These are phyloP conservation scores for Myxozyma geophila DNA, from an alignment of 805 yeast species.

Conservation along the genomic window DNA sequence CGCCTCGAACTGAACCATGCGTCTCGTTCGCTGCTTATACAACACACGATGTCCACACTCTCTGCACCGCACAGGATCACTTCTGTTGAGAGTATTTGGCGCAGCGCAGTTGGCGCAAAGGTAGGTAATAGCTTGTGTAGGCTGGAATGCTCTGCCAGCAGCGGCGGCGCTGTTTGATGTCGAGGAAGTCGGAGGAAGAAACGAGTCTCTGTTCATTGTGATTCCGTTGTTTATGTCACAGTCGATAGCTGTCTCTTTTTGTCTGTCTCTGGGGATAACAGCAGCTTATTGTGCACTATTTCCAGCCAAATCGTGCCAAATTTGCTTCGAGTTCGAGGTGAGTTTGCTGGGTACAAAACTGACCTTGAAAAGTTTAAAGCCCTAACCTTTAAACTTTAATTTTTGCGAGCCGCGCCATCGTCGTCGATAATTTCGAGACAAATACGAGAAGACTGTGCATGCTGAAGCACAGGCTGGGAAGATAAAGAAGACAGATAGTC, in stretches of 20 bases:
- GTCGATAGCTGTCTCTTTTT: background rate
- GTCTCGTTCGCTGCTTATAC: slow-evolving; percentile 94
- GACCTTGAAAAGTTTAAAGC: slow-evolving; percentile 4
- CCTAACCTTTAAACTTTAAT: slow-evolving; percentile 2
- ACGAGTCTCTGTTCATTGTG: slow-evolving; percentile 71
- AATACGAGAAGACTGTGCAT: no score
- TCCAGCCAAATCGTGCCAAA: no score
- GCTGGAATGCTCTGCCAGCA: slow-evolving; percentile 69
- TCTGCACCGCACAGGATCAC: slow-evolving; percentile 97
- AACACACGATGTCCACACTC: slow-evolving; percentile 98
- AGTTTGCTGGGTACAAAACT: no score
- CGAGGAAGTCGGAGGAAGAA: slow-evolving; percentile 67
- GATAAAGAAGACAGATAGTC: background rate
- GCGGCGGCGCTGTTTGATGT: slow-evolving; percentile 80
- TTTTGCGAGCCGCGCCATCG: slow-evolving; percentile 3
- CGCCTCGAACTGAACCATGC: slow-evolving; percentile 89
- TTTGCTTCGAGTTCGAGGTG: no score
- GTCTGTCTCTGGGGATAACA: background rate
- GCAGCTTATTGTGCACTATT: background rate
- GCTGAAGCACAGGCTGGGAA: background rate
- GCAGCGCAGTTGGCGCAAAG: slow-evolving; percentile 97
- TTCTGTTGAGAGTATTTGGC: slow-evolving; percentile 81
- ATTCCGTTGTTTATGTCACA: background rate
- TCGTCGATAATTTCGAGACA: no score
- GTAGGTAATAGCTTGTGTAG: slow-evolving; percentile 85